A percentile compares a stretch with the other conserved stretches of the same genome.
These are phyloP conservation scores for Drechmeria coniospora DNA, from an alignment of 2,329 filamentous ascomycete genomes.

Conservation along the genomic window DNA sequence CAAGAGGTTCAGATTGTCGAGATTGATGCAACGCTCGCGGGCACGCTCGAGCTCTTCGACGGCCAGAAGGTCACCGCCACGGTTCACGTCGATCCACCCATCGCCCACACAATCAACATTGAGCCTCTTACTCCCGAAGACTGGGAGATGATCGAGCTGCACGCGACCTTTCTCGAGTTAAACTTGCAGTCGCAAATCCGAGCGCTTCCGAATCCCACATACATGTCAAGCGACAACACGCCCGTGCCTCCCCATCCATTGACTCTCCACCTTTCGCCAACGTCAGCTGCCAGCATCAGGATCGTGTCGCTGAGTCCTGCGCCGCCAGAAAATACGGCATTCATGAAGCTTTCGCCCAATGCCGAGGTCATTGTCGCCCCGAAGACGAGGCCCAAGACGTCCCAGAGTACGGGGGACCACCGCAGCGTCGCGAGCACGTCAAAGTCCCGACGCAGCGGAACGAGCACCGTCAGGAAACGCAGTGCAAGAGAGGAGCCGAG, in stretches of 20 bases:
- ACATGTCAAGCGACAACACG: constrained; percentile 33
- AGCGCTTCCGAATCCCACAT: constrained; percentile 75
- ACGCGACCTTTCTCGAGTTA: constrained; percentile 87
- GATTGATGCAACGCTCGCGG: constrained; percentile 72
- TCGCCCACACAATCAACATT: constrained; percentile 90
- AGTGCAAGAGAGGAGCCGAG: constrained; percentile 47
- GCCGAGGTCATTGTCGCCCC: constrained; percentile 96
- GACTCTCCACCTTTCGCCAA: constrained; percentile 85
- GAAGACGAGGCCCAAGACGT: constrained; percentile 62
- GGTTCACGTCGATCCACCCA: constrained; percentile 77
- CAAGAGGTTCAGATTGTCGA: constrained; percentile 69
- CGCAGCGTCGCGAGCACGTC: constrained; percentile 69
- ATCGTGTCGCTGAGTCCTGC: constrained; percentile 71
- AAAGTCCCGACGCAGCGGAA: constrained; percentile 62
- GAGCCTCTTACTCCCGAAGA: constrained; percentile 90
- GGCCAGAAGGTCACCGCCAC: constrained; percentile 60
- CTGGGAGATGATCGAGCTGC: constrained; percentile 97
- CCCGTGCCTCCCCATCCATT: constrained; percentile 55
- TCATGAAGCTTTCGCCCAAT: constrained; percentile 85
- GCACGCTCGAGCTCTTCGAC: constrained; percentile 60
- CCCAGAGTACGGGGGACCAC: constrained; percentile 54
- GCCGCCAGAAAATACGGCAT: constrained; percentile 51
- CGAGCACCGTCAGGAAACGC: constrained; percentile 50
- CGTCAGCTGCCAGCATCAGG: constrained; percentile 83
- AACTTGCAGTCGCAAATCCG: constrained; percentile 89